Evolutionary conservation across 805 yeast genomes (phyloP), one percentile per base, ranked within the genome.

Genomic region (Candida maltosa): DNA sequence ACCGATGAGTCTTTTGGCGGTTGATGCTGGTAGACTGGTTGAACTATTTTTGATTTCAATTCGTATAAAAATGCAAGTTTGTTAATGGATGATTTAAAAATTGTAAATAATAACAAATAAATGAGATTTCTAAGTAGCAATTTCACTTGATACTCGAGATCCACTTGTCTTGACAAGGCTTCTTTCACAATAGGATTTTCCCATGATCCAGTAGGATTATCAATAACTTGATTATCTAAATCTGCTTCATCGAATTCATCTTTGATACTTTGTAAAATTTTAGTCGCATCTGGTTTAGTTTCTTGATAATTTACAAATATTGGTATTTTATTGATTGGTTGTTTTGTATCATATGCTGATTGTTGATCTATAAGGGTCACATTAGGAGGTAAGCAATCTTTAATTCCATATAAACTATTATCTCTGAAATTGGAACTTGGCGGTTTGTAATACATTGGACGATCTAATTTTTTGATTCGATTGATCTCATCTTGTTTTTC

Each of bases 161-260:
- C 68, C 2, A 64, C 58, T 39, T 73, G 75, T 23, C 80, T 47
- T 4, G 55, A 30, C 34, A 73, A 51, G 1, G 80, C 80, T 24
- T 62, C 52, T 32, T 53, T 55, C 39, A 75, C 62, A 31, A 68
- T 59, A 2, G 76, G 75, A 40, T 58, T 60, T 9, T 48, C 47
- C 70, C 72, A 63, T 20, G 61, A 65, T 3, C 61, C 56, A 14
- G 49, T 42, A 4, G 59, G 55, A 6, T 21, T 17, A 10, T 22
- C 32, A 9, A 18, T 14, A 12, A 16, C 36, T 6, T 31, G 40
- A 11, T 35, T 39, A 22, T 35, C 37, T 16, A 39, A 39, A 12
- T 39, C 46, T n/a, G 23, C 32, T n/a, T 44, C 49, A 12, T 39
- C 46, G 12, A 25, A 31, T n/a, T 44, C 49, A n/a, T 37, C 43